Base-by-base conservation (phyloP, 352 stramenopile species). In the Pythium brassicae region DNA sequence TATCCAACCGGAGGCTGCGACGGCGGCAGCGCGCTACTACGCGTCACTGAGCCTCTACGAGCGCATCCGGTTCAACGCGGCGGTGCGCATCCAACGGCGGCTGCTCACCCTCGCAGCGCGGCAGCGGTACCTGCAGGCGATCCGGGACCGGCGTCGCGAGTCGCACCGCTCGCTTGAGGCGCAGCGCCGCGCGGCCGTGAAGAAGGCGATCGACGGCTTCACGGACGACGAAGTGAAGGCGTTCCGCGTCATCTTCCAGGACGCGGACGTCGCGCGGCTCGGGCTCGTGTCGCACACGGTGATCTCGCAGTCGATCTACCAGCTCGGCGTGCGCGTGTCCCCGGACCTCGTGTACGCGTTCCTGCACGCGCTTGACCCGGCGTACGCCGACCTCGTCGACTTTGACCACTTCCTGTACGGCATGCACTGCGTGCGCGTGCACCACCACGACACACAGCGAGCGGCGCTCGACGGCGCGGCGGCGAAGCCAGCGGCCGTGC, bases 361-460 rank as follows among this genome's bases (percentile, higher is more conserved):
- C 52, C 62, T 92, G 1, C 15, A 66, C 27, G 72, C 68, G 0
- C 69, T 89, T 9, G 82, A 92, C 29, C 77, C 78, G 1, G 82
- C 78, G 22, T 92, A 87, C 48, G 77, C 75, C 10, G 82, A 92
- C 25, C 72, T 92, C 1, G 80, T 92, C 10, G 82, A 92, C 63
- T 83, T 89, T 50, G 82, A 92, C 46, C 80, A 92, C 56, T 92
- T 89, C 59, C 43, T 92, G 10, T 92, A 87, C 49, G 82, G 76
- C 55, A 92, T 92, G 82, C 78, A 89, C 58, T 86, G 79, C 52
- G 78, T 86, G 23, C 78, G 82, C 2, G 44, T 73, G 29, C 63
- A 87, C 43, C 82, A 92, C 45, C 82, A 92, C 40, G 61, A 79
- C 4, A 69, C 83, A 43, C 73, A 92, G 35, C 51, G 50, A 2